Evolutionary conservation across 805 yeast species (phyloP), one percentile per base, ranked within the genome.

Genomic region (Candida dajiaensis): DNA sequence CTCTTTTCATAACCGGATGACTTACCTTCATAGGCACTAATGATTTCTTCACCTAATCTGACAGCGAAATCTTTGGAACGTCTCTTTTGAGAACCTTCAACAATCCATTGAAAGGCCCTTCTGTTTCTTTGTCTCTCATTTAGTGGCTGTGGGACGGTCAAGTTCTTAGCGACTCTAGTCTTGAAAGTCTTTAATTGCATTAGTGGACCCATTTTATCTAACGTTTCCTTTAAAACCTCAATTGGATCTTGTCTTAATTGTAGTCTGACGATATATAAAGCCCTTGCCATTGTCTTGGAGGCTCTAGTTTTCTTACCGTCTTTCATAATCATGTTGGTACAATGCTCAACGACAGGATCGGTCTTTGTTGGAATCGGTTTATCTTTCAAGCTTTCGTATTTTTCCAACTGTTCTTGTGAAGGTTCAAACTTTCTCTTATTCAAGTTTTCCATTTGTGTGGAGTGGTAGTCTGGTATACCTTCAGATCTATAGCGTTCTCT

Each of bases 321-420:
- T 61, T 87, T 81, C 98, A 94, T 94, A 50, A 94, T 81, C 70
- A 89, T 74, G 62, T 89, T 89, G 45, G 87, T 83, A 59, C 94
- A 78, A 56, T 85, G 83, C 42, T 82, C 81, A 42, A 90, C 71
- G 19, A 82, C 77, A n/a, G 86, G 84, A 56, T 89, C 94, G 40
- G 69, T 67, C 52, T 73, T 71, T 23, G 70, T 59, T 23, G 96
- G 95, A 26, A 88, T 68, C 12, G 78, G 76, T 50, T 70, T 68
- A 37, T 65, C 70, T 48, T 73, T 68, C 43, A 83, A 67, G 12
- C 62, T 64, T 46, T 74, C 78, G 39, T 71, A 71, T 62, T 88
- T 80, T 6, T 69, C 74, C 21, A 77, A 45, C 65, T 90, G 97
- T 55, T 77, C 82, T 31, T 69, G 74, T 4, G 84, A 69, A 35